Evolutionary conservation across 2,329 filamentous ascomycete species (phyloP), one percentile per base, ranked within the genome.

Genomic region (Hypoxylon sp.): DNA sequence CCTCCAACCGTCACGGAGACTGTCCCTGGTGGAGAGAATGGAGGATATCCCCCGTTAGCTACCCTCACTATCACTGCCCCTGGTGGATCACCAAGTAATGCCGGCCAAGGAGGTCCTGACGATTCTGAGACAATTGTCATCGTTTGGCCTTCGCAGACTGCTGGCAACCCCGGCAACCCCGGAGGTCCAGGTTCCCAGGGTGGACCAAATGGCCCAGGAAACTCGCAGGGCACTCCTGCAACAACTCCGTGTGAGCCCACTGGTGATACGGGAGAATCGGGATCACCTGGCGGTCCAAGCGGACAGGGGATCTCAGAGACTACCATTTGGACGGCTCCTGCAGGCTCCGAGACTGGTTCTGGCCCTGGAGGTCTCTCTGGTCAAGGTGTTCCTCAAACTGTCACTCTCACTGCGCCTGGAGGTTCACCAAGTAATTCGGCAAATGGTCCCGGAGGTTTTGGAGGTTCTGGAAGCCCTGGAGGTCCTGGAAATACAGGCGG

Each of bases 31-130:
- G 62, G 64, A 30, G 65, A 60, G 24, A 39, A 67, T 17, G 60
- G 65, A 30, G 65, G 66, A 10, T 62, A 47, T 50, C 49, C 69
- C 15, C 66, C 68, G 49, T 51, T 70, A 20, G 61, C 68, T 54
- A 74, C 72, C 19, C 59, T 74, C 47, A 74, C 72, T 10, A 62
- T 74, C 58, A 73, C 72, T 48, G 61, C 68, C 26, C 68, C 71
- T 49, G 65, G 62, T 7, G 64, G 26, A 10, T 67, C 69, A 24
- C 55, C 70, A 56, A 62, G 59, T 58, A 61, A 60, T 56, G 51
- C 48, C 41, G 62, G 58, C 19, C 60, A 62, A 52, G 66, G 64
- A 22, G 55, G 57, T 32, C 60, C 62, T 58, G 56, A 52, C 24
- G 50, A 43, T 34, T 63, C 63, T 34, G 59, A 64, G 52, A 64